Conservation (phyloP, 345 rosid genomes). For the Angophora floribunda region DNA sequence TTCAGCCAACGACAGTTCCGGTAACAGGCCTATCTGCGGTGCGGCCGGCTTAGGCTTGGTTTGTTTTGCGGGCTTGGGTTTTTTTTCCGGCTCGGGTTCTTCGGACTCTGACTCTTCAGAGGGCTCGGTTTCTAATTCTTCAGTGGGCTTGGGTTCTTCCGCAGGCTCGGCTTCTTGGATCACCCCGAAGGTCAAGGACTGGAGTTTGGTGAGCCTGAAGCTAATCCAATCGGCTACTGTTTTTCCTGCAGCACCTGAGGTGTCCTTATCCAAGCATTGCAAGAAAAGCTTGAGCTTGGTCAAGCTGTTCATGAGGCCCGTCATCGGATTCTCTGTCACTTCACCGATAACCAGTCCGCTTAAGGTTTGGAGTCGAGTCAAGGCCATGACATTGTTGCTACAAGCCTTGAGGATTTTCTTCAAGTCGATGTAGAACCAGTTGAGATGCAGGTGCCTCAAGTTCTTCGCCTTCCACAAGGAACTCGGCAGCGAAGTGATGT, state of each 20-base stretch:
- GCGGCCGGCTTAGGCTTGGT: fast-evolving
- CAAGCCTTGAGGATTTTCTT: neutral
- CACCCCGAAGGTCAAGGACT: neutral
- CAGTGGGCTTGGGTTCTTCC: fast-evolving
- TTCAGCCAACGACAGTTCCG: neutral
- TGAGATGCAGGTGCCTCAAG: neutral
- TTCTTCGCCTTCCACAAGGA: neutral
- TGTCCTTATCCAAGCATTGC: fast-evolving
- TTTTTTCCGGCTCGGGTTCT: no score
- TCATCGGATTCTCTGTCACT: neutral
- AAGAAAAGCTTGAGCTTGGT: neutral
- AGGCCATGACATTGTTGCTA: neutral
- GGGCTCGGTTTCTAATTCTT: neutral
- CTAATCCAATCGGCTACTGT: neutral
- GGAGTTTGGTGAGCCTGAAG: neutral
- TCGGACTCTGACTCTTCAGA: no score
- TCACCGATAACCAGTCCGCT: neutral
- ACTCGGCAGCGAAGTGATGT: neutral
- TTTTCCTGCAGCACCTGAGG: neutral
- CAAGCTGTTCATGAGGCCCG: neutral
- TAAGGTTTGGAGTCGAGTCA: neutral
- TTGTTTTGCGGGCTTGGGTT: no score
- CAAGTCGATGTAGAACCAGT: neutral
- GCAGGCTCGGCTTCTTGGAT: neutral
- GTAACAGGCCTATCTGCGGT: neutral